Base-by-base conservation (phyloP, 176 grass and related monocot genomes). In the Rhynchospora breviuscula region DNA sequence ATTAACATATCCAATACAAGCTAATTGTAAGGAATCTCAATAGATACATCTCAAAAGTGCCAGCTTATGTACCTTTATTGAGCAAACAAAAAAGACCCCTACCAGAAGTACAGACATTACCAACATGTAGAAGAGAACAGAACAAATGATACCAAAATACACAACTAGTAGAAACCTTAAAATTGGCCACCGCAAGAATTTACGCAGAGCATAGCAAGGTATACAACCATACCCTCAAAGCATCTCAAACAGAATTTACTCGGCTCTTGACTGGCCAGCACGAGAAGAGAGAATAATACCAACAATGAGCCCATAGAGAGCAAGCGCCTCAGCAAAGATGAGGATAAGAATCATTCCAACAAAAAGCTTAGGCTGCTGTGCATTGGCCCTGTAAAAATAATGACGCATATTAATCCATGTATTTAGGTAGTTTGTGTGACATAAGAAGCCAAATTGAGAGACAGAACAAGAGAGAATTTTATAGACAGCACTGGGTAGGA, bases 281-380 rank as follows among this genome's bases (percentile, higher is more conserved):
- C 83, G 83, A 48, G 83, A 85, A 63, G 83, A 85, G 40, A 85
- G 72, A 46, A 85, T 85, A 56, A 85, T 85, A 29, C 83, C 83
- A 17, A 85, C 83, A 45, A 85, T 85, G 83, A 85, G 83, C 25
- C 83, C 83, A n/a, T 85, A 85, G 67, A 85, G 83, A 21, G 83
- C 83, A 45, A 85, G 68, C 4, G 83, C 83, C 43, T 85, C 83
- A 18, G 83, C 83, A 15, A 85, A 85, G 40, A 85, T 85, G 70
- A 85, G 83, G 22, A 85, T 85, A 60, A 85, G 68, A 85, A 85
- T 85, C 83, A 85, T 85, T 63, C 83, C 83, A 40, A 85, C 83
- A 74, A 85, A 85, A 47, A 85, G 83, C 53, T 85, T 85, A 61
- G 83, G 83, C 35, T 85, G 83, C 68, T 85, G 83, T 46, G 83